Evolutionary conservation across 352 stramenopile species (phyloP).

Genomic region (Globisporangium lucens): DNA sequence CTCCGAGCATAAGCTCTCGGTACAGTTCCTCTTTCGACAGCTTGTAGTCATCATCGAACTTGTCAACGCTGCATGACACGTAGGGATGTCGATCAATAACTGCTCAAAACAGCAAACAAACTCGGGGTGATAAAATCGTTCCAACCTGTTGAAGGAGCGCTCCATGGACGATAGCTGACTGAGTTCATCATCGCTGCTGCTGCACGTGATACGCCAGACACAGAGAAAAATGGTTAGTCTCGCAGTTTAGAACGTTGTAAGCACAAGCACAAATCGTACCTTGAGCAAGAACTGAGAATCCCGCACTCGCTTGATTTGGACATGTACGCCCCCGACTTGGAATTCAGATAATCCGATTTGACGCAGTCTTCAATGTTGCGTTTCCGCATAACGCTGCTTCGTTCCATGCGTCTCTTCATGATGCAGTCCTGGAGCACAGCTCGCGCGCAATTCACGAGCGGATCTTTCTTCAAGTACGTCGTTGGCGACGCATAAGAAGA

Average conservation of each 20-base stretch:
- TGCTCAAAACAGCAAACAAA: background rate
- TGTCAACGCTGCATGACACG: constrained; percentile 28
- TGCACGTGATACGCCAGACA: constrained; percentile 10
- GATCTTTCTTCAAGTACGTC: constrained; percentile 41
- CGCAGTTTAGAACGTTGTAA: background rate
- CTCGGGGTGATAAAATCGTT: background rate
- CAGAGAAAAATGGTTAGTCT: background rate
- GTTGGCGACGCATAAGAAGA: constrained; percentile 38
- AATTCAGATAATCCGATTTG: constrained; percentile 31
- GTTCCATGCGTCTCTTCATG: constrained; percentile 50
- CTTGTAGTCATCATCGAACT: constrained; percentile 49
- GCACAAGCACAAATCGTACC: constrained; percentile 21
- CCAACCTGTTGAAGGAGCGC: constrained; percentile 54
- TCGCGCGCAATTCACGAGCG: constrained; percentile 55
- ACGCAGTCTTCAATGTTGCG: constrained; percentile 57
- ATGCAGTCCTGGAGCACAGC: constrained; percentile 75
- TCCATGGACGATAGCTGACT: constrained; percentile 69
- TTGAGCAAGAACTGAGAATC: constrained; percentile 45
- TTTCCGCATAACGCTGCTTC: constrained; percentile 57
- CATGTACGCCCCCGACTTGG: constrained; percentile 29
- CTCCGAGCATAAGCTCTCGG: constrained; percentile 52
- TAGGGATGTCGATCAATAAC: background rate
- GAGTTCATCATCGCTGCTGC: constrained; percentile 80
- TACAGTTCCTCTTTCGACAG: constrained; percentile 62
- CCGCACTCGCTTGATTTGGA: constrained; percentile 43